Evolutionary conservation across 1,284 basidiomycete species (phyloP).

Genomic region (Microbotryum saponariae): DNA sequence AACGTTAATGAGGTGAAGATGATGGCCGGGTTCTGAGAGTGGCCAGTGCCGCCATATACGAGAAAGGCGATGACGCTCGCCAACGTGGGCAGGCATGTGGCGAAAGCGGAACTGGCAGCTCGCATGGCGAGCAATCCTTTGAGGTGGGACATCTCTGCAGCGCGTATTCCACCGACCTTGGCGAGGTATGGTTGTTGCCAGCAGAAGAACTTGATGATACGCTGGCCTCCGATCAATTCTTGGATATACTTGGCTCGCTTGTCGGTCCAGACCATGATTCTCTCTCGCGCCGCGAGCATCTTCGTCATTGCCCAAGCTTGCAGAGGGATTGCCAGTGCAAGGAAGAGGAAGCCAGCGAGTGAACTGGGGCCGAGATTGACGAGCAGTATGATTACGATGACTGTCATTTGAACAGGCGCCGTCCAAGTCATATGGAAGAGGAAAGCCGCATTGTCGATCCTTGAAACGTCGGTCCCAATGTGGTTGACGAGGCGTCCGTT

Average conservation of each 20-base stretch:
- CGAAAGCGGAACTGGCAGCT: conserved; percentile 54
- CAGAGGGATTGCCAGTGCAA: conserved; percentile 43
- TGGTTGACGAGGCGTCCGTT: conserved; percentile 85
- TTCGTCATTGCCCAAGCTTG: conserved; percentile 68
- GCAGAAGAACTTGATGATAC: conserved; percentile 76
- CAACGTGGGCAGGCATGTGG: conserved; percentile 61
- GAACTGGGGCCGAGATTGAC: conserved; percentile 69
- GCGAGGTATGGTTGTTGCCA: conserved; percentile 56
- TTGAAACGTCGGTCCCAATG: conserved; percentile 83
- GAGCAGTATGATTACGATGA: conserved; percentile 62
- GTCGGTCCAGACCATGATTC: conserved; percentile 85
- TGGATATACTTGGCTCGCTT: conserved; percentile 70
- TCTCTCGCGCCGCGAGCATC: conserved; percentile 62
- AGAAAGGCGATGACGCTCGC: conserved; percentile 80
- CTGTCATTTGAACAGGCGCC: conserved; percentile 48
- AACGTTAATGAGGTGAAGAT: conserved; percentile 67
- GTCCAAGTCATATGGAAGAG: conserved; percentile 9
- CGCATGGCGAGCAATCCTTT: conserved; percentile 49
- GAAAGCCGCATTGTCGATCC: conserved; percentile 54
- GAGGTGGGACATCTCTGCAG: conserved; percentile 68
- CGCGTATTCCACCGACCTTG: conserved; percentile 60
- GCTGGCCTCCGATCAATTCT: conserved; percentile 74
- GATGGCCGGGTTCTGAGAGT: conserved; percentile 57
- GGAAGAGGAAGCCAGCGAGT: conserved; percentile 64
- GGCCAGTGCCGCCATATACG: conserved; percentile 59